Conservation (phyloP, 2,329 filamentous ascomycete species). For the Aspergillus brasiliensis region DNA sequence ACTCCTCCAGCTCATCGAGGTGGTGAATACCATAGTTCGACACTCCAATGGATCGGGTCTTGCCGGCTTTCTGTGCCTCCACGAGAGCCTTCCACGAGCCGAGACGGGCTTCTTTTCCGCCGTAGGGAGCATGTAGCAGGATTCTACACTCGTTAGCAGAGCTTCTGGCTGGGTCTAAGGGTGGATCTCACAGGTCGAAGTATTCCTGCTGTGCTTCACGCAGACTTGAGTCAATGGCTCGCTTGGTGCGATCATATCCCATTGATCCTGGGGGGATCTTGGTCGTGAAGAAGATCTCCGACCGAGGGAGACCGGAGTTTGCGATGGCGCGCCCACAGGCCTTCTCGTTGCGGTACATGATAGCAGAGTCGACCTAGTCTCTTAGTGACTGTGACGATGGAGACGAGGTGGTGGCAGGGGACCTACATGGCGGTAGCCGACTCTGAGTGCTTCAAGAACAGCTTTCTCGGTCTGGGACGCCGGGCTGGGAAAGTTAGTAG, state of each 20-base stretch:
- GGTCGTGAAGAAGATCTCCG: slow-evolving; percentile 77
- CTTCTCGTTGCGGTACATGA: slow-evolving; percentile 72
- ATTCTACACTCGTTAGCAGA: slow-evolving; percentile 39
- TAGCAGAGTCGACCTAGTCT: slow-evolving; percentile 57
- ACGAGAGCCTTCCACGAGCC: slow-evolving; percentile 77
- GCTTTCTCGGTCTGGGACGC: slow-evolving; percentile 29
- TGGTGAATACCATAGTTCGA: slow-evolving; percentile 78
- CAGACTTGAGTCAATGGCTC: slow-evolving; percentile 64
- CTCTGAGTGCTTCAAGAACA: slow-evolving; percentile 30
- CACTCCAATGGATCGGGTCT: slow-evolving; percentile 71
- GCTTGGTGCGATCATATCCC: slow-evolving; percentile 68
- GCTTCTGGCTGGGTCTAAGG: no score
- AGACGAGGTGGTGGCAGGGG: not conserved
- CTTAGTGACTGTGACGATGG: not conserved
- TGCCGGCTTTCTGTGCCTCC: slow-evolving; percentile 72
- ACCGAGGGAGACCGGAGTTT: slow-evolving; percentile 57
- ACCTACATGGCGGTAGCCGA: slow-evolving; percentile 37
- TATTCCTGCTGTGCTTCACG: slow-evolving; percentile 69
- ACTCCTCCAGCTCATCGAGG: slow-evolving; percentile 63
- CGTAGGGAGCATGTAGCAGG: slow-evolving; percentile 76
- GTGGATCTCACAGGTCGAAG: slow-evolving; percentile 63
- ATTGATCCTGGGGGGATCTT: slow-evolving; percentile 69
- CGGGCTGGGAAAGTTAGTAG: slow-evolving; percentile 21
- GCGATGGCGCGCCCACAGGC: slow-evolving; percentile 70
- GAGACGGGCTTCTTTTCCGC: slow-evolving; percentile 66